Percentiles rank a stretch among this genome's conserved stretches.
phyloP scores from a whole-genome alignment of 768 basidiomycete species.

The Termitomyces sp. region DNA sequence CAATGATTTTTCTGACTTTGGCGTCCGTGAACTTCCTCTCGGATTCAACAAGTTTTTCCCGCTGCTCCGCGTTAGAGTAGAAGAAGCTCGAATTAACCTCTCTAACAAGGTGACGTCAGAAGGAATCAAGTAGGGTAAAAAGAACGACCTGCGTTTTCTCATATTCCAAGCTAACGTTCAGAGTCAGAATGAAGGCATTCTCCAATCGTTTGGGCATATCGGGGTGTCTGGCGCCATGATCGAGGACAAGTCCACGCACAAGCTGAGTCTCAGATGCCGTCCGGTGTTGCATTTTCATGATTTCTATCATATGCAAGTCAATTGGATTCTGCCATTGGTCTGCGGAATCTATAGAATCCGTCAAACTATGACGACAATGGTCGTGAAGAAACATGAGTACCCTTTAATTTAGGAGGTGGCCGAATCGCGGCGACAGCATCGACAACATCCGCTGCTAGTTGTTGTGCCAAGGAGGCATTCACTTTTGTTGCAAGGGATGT shows the following conservation, averaged over 20 bases:
- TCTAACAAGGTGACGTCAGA: slow-evolving; percentile 40
- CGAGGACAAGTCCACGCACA: slow-evolving; percentile 91
- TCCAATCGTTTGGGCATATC: slow-evolving; percentile 99
- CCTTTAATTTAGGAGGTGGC: slow-evolving; percentile 60
- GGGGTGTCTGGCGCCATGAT: slow-evolving; percentile 96
- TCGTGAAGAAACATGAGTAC: slow-evolving; percentile 33
- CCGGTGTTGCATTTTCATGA: slow-evolving; percentile 99
- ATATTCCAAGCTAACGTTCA: slow-evolving; percentile 98
- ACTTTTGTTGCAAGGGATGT: slow-evolving; percentile 97
- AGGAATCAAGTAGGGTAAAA: slow-evolving; percentile 10
- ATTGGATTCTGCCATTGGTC: slow-evolving; percentile 86
- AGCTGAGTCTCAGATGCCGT: slow-evolving; percentile 97
- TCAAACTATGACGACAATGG: slow-evolving; percentile 5
- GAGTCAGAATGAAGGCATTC: slow-evolving; percentile 91
- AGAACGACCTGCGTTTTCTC: slow-evolving; percentile 87
- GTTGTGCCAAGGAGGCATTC: slow-evolving; percentile 74
- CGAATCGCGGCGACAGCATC: slow-evolving; percentile 92
- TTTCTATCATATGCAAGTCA: slow-evolving; percentile 98
- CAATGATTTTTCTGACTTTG: slow-evolving; percentile 94
- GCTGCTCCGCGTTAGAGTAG: slow-evolving; percentile 97
- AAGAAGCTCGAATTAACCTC: slow-evolving; percentile 99
- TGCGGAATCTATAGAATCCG: slow-evolving; percentile 35
- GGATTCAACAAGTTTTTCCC: slow-evolving; percentile 97
- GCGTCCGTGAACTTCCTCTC: slow-evolving; percentile 92
- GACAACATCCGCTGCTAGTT: slow-evolving; percentile 89